phyloP scores from a whole-genome alignment of 805 yeast species.

The Wickerhamomyces alni region DNA sequence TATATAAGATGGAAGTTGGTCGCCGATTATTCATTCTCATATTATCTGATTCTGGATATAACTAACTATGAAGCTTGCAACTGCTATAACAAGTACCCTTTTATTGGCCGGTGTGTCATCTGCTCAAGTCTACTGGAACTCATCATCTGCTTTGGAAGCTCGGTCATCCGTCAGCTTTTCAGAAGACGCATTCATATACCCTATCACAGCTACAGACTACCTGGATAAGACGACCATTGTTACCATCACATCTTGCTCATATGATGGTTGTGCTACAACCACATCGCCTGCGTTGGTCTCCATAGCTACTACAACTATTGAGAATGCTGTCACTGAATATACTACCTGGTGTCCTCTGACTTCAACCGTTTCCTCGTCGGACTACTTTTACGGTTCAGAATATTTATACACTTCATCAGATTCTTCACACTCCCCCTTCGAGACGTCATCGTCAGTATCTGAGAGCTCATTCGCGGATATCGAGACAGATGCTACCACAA shows the following conservation, averaged over 20 bases:
- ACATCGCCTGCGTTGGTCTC: conserved; percentile 14
- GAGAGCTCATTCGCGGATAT: not conserved
- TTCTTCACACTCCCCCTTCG: too few species aligned
- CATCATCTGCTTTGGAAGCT: not conserved
- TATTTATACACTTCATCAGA: too few species aligned
- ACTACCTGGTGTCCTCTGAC: conserved; percentile 22
- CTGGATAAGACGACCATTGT: conserved; percentile 11
- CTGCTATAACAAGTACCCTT: not conserved
- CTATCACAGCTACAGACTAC: not conserved
- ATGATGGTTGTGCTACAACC: conserved; percentile 9
- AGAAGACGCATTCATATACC: conserved; percentile 8
- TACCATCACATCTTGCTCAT: conserved; percentile 17
- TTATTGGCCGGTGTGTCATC: not conserved
- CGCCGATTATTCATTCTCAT: too few species aligned
- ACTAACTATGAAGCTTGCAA: conserved; percentile 1
- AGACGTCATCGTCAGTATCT: too few species aligned
- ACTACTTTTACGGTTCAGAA: too few species aligned
- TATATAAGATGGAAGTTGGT: too few species aligned
- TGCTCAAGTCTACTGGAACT: conserved; percentile 5
- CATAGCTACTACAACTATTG: conserved; percentile 28
- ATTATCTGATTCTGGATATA: too few species aligned
- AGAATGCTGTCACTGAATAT: conserved; percentile 22
- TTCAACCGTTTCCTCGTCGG: not conserved
- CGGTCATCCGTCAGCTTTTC: not conserved
- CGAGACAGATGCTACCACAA: not conserved